These are phyloP conservation scores for Phenoliferia sp. DNA, from an alignment of 1,284 basidiomycete species.

Conservation along the genomic window DNA sequence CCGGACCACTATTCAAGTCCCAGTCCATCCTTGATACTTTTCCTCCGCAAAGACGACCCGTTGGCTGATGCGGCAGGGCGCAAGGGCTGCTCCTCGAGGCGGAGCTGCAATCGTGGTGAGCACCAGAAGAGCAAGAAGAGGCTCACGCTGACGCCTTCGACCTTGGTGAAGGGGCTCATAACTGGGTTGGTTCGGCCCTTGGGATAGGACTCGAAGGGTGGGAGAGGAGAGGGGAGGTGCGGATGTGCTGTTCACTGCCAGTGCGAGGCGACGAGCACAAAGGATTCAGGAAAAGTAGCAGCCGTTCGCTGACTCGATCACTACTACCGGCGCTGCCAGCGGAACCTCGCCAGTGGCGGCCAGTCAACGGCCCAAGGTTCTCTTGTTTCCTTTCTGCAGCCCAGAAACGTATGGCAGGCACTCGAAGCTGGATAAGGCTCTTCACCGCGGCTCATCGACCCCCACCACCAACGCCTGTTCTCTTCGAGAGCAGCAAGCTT, in stretches of 20 bases:
- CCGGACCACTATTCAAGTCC: too few relatives aligned
- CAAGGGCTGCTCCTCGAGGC: background rate
- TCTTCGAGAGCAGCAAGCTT: conserved; percentile 9
- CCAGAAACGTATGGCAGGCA: background rate
- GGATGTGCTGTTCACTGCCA: background rate
- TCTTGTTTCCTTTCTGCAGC: background rate
- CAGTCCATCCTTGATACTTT: too few relatives aligned
- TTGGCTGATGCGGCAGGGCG: background rate
- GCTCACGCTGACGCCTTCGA: background rate
- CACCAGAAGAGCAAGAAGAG: background rate
- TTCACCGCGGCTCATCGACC: background rate
- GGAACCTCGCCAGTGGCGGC: too few relatives aligned
- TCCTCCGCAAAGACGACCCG: too few relatives aligned
- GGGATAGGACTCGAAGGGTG: background rate
- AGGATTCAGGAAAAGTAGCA: too few relatives aligned
- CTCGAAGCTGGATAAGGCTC: background rate
- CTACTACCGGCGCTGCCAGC: too few relatives aligned
- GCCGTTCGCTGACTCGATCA: too few relatives aligned
- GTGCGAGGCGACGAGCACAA: too few relatives aligned
- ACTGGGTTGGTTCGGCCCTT: background rate
- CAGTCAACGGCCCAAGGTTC: background rate
- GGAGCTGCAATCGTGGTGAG: background rate
- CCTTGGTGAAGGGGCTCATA: background rate
- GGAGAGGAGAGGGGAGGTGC: background rate
- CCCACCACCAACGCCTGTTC: background rate